Conservation (phyloP, 2,329 filamentous ascomycete species). For the Claviceps capensis region DNA sequence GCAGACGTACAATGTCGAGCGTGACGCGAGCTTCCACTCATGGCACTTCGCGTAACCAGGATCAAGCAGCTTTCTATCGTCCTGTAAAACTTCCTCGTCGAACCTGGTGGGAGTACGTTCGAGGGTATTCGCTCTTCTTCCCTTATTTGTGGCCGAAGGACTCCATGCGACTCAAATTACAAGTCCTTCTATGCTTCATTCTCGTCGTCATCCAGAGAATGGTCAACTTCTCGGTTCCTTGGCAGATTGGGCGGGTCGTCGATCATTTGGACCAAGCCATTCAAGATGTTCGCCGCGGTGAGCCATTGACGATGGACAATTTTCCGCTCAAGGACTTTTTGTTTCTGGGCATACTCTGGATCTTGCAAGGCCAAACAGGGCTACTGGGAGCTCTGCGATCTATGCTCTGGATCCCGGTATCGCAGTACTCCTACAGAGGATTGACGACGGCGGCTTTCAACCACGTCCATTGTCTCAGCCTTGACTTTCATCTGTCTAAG, state of each 20-base stretch:
- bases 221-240: slow-evolving; percentile 76
- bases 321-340: slow-evolving; percentile 23
- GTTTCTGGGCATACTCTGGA: slow-evolving; percentile 51
- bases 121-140: slow-evolving; percentile 86
- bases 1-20: slow-evolving; percentile 23
- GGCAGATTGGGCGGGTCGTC: slow-evolving; percentile 70
- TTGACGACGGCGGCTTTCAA: slow-evolving; percentile 92
- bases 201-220: slow-evolving; percentile 69
- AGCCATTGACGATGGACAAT: slow-evolving; percentile 19
- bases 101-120: slow-evolving; percentile 92
- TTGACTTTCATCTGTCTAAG: slow-evolving; percentile 94
- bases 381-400: slow-evolving; percentile 71
- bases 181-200: slow-evolving; percentile 70
- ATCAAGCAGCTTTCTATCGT: slow-evolving; percentile 72
- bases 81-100: slow-evolving; percentile 74
- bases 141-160: slow-evolving; percentile 94
- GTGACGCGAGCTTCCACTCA: slow-evolving; percentile 22
- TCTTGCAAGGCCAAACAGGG: slow-evolving; percentile 81
- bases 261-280: slow-evolving; percentile 46
- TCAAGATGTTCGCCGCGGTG: slow-evolving; percentile 30
- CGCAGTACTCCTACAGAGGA: slow-evolving; percentile 91
- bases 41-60: slow-evolving; percentile 32
- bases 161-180: slow-evolving; percentile 54
- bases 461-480: slow-evolving; percentile 86
- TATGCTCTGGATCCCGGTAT: slow-evolving; percentile 88